A percentile compares a stretch with the other conserved stretches of the same genome.
Conservation (phyloP, 352 stramenopile species). For the Phytophthora pistaciae region DNA sequence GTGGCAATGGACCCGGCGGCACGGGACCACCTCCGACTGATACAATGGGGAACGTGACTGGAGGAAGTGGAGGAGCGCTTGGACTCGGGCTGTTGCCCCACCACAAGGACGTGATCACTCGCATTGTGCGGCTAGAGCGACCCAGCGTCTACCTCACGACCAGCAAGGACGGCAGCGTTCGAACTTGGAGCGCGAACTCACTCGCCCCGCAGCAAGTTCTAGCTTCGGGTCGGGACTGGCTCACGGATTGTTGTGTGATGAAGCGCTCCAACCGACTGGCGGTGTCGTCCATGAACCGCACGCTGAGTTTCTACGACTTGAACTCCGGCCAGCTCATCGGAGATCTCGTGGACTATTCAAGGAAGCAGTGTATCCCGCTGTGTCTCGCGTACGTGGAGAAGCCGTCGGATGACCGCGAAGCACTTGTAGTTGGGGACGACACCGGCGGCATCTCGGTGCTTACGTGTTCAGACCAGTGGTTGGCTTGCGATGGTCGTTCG, state of each 20-base stretch:
- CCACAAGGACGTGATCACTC: conserved; percentile 82
- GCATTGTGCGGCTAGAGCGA: conserved; percentile 71
- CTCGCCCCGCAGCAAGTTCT: conserved; percentile 70
- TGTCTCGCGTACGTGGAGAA: conserved; percentile 88
- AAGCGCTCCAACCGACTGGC: conserved; percentile 83
- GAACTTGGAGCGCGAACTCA: conserved; percentile 79
- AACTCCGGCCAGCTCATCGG: conserved; percentile 71
- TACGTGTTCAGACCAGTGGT: conserved; percentile 76
- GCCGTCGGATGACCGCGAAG: conserved; percentile 72
- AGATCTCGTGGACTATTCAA: conserved; percentile 81
- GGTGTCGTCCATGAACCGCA: conserved; percentile 82
- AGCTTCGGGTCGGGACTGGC: conserved; percentile 76
- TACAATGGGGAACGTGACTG: conserved; percentile 36
- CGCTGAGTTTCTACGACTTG: conserved; percentile 82
- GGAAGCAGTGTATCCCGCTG: conserved; percentile 80
- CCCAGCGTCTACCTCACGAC: conserved; percentile 77
- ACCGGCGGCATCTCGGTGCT: conserved; percentile 78
- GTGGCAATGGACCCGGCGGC: conserved; percentile 12
- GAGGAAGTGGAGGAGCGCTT: conserved; percentile 25
- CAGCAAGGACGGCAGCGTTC: conserved; percentile 79
- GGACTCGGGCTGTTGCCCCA: conserved; percentile 43
- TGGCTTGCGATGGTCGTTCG: conserved; percentile 73
- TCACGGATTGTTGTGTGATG: conserved; percentile 86
- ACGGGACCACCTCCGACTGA: conserved; percentile 22
- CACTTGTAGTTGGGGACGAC: conserved; percentile 82